Percentiles rank a stretch among this genome's conserved stretches.
phyloP scores from a whole-genome alignment of 176 grass and related monocot species.

The Oryza coarctata region DNA sequence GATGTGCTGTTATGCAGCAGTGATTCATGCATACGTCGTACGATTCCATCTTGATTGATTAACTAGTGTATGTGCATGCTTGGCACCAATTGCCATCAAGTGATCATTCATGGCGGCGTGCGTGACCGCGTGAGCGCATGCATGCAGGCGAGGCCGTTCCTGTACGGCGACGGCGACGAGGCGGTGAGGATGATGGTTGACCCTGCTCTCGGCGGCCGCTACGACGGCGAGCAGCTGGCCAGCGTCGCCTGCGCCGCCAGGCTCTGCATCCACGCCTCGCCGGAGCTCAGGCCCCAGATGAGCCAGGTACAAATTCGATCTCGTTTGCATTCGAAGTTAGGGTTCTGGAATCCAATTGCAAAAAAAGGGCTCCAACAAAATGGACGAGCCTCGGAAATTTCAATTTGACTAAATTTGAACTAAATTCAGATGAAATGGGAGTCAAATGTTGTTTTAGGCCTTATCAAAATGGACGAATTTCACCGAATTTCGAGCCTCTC shows the following conservation, averaged over 20 bases:
- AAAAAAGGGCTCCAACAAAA: no score
- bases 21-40: no score
- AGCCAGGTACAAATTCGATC: no score
- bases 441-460: no score
- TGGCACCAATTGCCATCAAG: not conserved
- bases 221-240: slow-evolving; percentile 47
- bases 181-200: slow-evolving; percentile 49
- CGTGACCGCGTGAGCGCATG: not conserved
- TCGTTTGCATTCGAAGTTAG: no score
- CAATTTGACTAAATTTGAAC: no score
- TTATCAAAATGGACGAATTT: no score
- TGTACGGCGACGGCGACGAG: not conserved
- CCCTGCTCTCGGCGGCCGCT: slow-evolving; percentile 50
- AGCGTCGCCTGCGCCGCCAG: slow-evolving; percentile 32
- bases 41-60: not conserved
- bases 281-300: slow-evolving; percentile 53
- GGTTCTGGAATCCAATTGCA: no score
- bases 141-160: slow-evolving; percentile 58
- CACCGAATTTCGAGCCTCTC: no score
- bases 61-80: not conserved
- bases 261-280: slow-evolving; percentile 53
- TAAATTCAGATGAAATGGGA: no score
- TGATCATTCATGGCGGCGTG: not conserved
- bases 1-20: no score
- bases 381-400: no score